A percentile compares a stretch with the other conserved stretches of the same genome.
phyloP scores from a whole-genome alignment of 75 land plant genomes.

The Larix kaempferi region DNA sequence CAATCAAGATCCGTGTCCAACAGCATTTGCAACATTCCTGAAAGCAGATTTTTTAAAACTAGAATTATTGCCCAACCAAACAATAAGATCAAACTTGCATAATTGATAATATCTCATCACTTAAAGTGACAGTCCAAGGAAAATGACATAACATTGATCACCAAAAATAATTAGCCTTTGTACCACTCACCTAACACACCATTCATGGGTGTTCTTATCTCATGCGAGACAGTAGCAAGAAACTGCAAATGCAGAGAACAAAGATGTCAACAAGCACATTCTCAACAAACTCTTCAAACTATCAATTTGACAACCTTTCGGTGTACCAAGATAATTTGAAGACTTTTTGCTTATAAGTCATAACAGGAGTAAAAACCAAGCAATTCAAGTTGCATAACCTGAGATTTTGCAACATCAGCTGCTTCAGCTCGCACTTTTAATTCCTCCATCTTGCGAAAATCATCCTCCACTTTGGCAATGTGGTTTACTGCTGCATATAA shows the following conservation, averaged over 20 bases:
- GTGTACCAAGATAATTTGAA: neutral
- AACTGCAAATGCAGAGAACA: slow-evolving; percentile 49
- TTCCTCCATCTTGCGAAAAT: slow-evolving; percentile 72
- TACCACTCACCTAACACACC: slow-evolving; percentile 80
- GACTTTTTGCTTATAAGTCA: neutral
- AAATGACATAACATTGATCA: neutral
- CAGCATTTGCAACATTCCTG: slow-evolving; percentile 90
- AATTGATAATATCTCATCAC: neutral
- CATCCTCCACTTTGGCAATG: slow-evolving; percentile 83
- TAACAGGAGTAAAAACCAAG: neutral
- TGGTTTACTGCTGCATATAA: slow-evolving; percentile 59
- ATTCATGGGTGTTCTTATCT: slow-evolving; percentile 97
- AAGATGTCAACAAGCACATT: neutral
- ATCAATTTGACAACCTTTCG: neutral
- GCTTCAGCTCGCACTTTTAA: slow-evolving; percentile 82
- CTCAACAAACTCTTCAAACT: neutral
- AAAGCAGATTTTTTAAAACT: neutral
- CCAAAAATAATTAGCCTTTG: neutral
- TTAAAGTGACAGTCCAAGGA: neutral
- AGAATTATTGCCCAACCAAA: neutral
- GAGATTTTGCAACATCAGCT: slow-evolving; percentile 92
- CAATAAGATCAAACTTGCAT: neutral
- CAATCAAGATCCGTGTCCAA: slow-evolving; percentile 72
- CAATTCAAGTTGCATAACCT: slow-evolving; percentile 36
- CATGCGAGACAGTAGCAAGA: slow-evolving; percentile 97